Percentiles rank a stretch among this genome's conserved stretches.
Conservation (phyloP, 148 eudicot species). For the Dysphania ambrosioides region DNA sequence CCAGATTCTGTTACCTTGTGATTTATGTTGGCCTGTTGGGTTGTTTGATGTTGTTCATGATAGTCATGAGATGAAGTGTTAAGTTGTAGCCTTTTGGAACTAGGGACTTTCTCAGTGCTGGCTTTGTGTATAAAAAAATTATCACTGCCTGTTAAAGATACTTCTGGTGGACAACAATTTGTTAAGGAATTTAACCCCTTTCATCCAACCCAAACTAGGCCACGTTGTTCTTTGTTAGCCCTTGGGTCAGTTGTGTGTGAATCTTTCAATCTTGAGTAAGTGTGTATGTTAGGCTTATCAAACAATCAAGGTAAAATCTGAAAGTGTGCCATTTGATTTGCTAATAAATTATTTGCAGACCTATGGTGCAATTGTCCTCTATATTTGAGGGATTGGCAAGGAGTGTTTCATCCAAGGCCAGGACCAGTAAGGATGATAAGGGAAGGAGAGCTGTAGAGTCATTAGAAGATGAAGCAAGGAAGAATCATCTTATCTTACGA, state of each 20-base stretch:
- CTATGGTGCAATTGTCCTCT: slow-evolving; percentile 34
- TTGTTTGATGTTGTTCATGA: neutral
- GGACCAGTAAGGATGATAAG: slow-evolving; percentile 28
- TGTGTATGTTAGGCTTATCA: neutral
- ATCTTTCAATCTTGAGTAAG: slow-evolving; percentile 4
- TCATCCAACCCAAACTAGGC: neutral
- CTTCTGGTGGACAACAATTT: no score
- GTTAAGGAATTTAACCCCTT: neutral
- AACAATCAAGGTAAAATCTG: neutral
- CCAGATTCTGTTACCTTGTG: neutral
- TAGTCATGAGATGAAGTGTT: neutral
- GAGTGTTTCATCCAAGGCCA: slow-evolving; percentile 32
- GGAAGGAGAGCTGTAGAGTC: slow-evolving; percentile 42
- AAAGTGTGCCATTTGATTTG: slow-evolving; percentile 9
- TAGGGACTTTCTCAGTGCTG: no score
- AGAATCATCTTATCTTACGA: slow-evolving; percentile 40
- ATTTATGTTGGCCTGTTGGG: neutral
- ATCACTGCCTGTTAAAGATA: no score
- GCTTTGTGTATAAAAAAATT: no score
- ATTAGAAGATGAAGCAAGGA: slow-evolving; percentile 55
- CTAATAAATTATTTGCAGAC: slow-evolving; percentile 15
- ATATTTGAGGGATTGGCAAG: slow-evolving; percentile 33
- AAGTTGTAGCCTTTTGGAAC: no score
- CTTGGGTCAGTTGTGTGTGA: no score
- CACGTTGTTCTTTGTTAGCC: neutral